Percentiles rank a stretch among this genome's conserved stretches.
These are phyloP conservation scores for Lentinula sp. DNA, from an alignment of 768 basidiomycete genomes.

Conservation along the genomic window DNA sequence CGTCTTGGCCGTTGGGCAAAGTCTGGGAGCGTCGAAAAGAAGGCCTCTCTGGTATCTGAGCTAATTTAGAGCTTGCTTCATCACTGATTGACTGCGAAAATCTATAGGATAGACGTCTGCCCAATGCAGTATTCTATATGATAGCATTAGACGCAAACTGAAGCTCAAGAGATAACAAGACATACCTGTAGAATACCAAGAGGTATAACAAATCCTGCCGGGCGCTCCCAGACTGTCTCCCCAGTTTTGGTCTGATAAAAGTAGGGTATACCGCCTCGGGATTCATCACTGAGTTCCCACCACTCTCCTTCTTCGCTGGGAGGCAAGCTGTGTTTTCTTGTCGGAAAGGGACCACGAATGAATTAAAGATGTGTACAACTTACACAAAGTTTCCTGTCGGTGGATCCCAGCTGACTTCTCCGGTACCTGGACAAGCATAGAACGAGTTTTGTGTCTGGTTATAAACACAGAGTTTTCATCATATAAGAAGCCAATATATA, in stretches of 20 bases:
- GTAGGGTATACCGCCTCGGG: slow-evolving; percentile 78
- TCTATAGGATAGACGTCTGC: slow-evolving; percentile 58
- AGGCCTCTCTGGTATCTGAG: slow-evolving; percentile 20
- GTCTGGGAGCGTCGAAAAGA: slow-evolving; percentile 29
- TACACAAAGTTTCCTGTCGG: slow-evolving; percentile 87
- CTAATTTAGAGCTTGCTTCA: slow-evolving; percentile 7
- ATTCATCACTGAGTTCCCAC: slow-evolving; percentile 91
- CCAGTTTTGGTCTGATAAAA: slow-evolving; percentile 93
- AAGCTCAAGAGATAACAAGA: slow-evolving; percentile 1
- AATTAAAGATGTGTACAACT: slow-evolving; percentile 24
- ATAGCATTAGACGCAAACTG: slow-evolving; percentile 6
- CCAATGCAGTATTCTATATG: slow-evolving; percentile 61
- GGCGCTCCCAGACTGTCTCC: slow-evolving; percentile 92
- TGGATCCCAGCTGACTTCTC: slow-evolving; percentile 90
- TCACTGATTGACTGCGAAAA: slow-evolving; percentile 30
- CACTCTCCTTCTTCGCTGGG: slow-evolving; percentile 84
- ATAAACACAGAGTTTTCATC: slow-evolving; percentile 5
- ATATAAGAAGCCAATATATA: slow-evolving; percentile 5
- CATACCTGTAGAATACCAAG: slow-evolving; percentile 79
- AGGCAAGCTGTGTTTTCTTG: slow-evolving; percentile 51
- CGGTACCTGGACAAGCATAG: slow-evolving; percentile 90
- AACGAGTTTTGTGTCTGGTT: slow-evolving; percentile 59
- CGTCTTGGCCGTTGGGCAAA: slow-evolving; percentile 27
- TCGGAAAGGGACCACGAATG: slow-evolving; percentile 11
- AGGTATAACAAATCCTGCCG: slow-evolving; percentile 85